Conservation (phyloP, 257 asterid genomes). For the Przewalskia tangutica region DNA sequence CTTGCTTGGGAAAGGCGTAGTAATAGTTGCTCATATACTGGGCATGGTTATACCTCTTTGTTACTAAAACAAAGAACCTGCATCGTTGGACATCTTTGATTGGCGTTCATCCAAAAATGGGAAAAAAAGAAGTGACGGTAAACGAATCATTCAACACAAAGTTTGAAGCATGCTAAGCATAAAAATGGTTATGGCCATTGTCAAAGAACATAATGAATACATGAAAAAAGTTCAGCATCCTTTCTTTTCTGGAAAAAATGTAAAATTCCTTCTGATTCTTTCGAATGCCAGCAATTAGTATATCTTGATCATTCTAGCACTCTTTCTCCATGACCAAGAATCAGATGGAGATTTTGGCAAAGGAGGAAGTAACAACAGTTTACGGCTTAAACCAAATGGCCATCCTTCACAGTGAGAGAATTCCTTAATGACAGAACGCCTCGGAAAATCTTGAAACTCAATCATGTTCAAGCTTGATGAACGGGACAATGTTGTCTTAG, state of each 20-base stretch:
- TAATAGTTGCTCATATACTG: neutral
- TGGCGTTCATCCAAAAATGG: neutral
- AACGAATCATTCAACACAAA: neutral
- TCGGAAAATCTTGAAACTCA: constrained; percentile 27
- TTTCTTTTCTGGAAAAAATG: neutral
- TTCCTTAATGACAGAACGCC: constrained; percentile 31
- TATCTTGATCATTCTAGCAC: constrained; percentile 16
- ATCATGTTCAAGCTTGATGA: constrained; percentile 52
- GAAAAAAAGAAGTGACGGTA: neutral
- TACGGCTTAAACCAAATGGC: constrained; percentile 80
- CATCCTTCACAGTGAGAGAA: constrained; percentile 55
- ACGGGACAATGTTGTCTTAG: constrained; percentile 43
- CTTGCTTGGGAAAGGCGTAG: neutral
- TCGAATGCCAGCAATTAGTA: constrained; percentile 6
- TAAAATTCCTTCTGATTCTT: neutral
- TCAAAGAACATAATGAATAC: neutral
- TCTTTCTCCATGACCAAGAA: constrained; percentile 76
- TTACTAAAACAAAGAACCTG: neutral
- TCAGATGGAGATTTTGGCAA: constrained; percentile 73
- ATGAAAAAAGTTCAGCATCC: neutral
- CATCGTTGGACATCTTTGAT: neutral
- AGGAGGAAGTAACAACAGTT: constrained; percentile 64
- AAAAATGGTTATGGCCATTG: neutral
- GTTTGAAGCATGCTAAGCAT: neutral
- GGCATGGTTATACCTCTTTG: neutral